Evolutionary conservation across 73 alveolate genomes (phyloP), one percentile per base, ranked within the genome.

Genomic region (Paramecium pentaurelia): DNA sequence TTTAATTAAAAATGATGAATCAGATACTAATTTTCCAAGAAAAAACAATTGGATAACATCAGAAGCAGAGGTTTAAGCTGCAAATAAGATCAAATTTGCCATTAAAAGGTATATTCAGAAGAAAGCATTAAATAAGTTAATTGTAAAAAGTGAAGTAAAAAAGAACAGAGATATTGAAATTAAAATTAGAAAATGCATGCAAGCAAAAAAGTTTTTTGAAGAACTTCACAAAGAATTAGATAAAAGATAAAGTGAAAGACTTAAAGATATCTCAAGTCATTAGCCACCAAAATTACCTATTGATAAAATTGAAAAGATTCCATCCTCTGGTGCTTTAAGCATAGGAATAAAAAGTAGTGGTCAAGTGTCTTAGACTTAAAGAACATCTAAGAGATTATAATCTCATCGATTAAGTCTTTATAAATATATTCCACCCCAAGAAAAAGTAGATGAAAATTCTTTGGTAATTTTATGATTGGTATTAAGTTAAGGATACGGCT

Each of bases 121-220:
- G 60, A 75, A 75, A 18, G 60, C 68, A 4, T 75, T 75, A 42
- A 42, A 36, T 75, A 75, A 75, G 18, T 42, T 75, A 38, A 75
- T 75, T 10, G 47, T 38, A 5, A 42, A n/a, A 20, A 75, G 38
- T 36, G 88, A 75, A 42, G 88, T 38, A 20, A 75, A 75, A 42
- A 75, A 75, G 11, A 38, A 75, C 18, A 42, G 60, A 8, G 88
- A 75, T 38, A 42, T 75, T 0, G 88, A 75, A 75, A 38, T 38
- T 1, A 75, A 75, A 20, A 75, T 75, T 12, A 75, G 88, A 75
- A 75, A 75, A 75, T 75, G 60, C 60, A 38, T 75, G 60, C 7
- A 75, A 75, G 88, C 88, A 38, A 75, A 75, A 75, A 42, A 37
- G 20, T 75, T 75, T 18, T 75, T 75, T 75, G 88, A 75, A 75